Evolutionary conservation across 2,329 filamentous ascomycete genomes (phyloP).

Genomic region (Aspergillus ochraceus): DNA sequence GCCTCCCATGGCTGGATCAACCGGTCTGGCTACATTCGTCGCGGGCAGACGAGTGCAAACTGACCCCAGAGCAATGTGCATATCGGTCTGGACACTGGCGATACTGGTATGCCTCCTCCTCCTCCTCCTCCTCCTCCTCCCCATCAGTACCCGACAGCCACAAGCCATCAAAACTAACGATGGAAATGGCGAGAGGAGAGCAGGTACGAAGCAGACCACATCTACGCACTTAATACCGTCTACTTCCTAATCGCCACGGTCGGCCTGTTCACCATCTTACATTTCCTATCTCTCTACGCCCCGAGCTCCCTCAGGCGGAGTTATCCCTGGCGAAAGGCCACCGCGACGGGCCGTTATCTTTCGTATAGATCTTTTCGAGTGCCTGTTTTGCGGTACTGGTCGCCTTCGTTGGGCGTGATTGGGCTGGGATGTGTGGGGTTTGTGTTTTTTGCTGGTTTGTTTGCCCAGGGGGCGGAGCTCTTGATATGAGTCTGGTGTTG

Average conservation of each 20-base stretch:
- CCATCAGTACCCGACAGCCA: neutral
- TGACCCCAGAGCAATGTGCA: conserved; percentile 31
- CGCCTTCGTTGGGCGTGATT: conserved; percentile 48
- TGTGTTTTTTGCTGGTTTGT: conserved; percentile 49
- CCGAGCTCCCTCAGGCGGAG: conserved; percentile 26
- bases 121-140: neutral
- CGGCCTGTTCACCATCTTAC: conserved; percentile 47
- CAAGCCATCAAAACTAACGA: neutral
- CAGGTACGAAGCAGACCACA: conserved; percentile 57
- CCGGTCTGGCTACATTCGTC: conserved; percentile 35
- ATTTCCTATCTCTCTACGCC: conserved; percentile 35
- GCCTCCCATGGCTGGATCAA: conserved; percentile 32
- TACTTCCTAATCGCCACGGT: conserved; percentile 55
- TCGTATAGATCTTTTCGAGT: conserved; percentile 44
- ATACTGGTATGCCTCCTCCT: conserved; percentile 28
- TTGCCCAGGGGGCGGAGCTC: no score
- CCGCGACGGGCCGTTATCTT: conserved; percentile 42
- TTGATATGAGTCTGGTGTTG: no score
- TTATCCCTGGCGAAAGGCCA: conserved; percentile 31
- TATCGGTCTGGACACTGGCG: conserved; percentile 29
- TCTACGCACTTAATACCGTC: conserved; percentile 54
- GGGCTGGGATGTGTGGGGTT: conserved; percentile 42
- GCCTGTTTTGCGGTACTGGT: conserved; percentile 39
- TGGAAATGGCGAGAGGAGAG: neutral
- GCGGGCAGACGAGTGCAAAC: conserved; percentile 26